phyloP scores from a whole-genome alignment of 75 land plant genomes.

The Ceratopteris richardii region DNA sequence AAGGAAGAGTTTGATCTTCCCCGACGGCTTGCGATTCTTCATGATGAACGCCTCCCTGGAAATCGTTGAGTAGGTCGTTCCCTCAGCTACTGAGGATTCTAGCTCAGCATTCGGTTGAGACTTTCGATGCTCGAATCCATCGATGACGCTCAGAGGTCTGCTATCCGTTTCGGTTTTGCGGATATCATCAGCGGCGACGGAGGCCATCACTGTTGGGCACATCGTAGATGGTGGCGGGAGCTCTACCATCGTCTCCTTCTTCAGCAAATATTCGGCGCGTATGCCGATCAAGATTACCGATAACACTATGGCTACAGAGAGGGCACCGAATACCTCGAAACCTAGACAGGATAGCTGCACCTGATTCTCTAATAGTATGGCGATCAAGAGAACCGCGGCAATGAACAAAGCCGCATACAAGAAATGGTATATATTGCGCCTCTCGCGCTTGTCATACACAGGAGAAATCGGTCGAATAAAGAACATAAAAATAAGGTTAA shows the following conservation, averaged over 20 bases:
- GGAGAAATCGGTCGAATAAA: slow-evolving; percentile 12
- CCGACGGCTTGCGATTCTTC: neutral
- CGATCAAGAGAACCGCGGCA: slow-evolving; percentile 25
- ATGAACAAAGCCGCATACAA: slow-evolving; percentile 14
- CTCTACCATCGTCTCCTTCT: too few relatives aligned
- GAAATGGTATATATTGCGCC: slow-evolving; percentile 16
- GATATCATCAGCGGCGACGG: too few relatives aligned
- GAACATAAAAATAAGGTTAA: slow-evolving; percentile 17
- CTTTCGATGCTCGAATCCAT: too few relatives aligned
- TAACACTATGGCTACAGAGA: too few relatives aligned
- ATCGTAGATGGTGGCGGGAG: too few relatives aligned
- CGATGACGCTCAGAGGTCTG: neutral
- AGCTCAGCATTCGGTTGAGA: too few relatives aligned
- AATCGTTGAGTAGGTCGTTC: neutral
- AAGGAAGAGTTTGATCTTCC: neutral
- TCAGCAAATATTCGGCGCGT: too few relatives aligned
- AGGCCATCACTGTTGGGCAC: too few relatives aligned
- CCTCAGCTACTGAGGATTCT: neutral
- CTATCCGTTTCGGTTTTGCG: too few relatives aligned
- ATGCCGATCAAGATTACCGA: too few relatives aligned
- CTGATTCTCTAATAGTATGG: slow-evolving; percentile 27
- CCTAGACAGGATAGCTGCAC: too few relatives aligned
- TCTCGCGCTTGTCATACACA: slow-evolving; percentile 3
- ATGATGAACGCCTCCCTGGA: neutral
- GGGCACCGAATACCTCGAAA: too few relatives aligned